These are phyloP conservation scores for Diospyros lotus DNA, from an alignment of 148 eudicot genomes.

Conservation along the genomic window DNA sequence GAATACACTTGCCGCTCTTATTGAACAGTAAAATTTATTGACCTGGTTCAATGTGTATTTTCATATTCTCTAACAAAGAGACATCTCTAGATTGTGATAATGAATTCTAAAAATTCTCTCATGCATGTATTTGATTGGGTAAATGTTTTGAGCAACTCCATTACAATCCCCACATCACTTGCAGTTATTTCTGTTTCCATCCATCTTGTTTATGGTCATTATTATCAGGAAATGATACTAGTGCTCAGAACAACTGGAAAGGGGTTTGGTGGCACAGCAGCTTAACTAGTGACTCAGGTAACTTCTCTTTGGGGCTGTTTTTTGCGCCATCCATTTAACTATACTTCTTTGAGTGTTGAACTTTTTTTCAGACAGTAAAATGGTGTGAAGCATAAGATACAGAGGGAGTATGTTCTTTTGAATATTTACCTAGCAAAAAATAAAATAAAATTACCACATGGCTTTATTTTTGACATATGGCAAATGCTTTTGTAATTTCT, in stretches of 20 bases:
- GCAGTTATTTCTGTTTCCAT: not conserved
- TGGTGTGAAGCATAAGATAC: no score
- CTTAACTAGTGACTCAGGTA: constrained; percentile 55
- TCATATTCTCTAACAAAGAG: not conserved
- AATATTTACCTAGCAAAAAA: no score
- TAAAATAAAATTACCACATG: no score
- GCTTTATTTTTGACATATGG: no score
- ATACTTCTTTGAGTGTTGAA: no score
- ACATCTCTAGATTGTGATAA: not conserved
- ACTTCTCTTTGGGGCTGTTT: not conserved
- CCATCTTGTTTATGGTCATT: not conserved
- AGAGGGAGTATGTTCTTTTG: no score
- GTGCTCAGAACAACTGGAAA: constrained; percentile 67
- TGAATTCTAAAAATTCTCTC: not conserved
- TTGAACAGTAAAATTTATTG: not conserved
- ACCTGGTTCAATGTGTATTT: not conserved
- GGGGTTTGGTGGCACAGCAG: constrained; percentile 97
- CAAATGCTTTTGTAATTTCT: no score
- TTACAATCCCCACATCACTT: not conserved
- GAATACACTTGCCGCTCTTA: not conserved
- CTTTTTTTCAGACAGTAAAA: no score
- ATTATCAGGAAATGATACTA: constrained; percentile 49
- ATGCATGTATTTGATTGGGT: not conserved
- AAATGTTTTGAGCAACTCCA: not conserved
- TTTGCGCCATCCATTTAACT: not conserved